These are phyloP conservation scores for Periconia macrospinosa DNA, from an alignment of 2,329 filamentous ascomycete species.

Conservation along the genomic window DNA sequence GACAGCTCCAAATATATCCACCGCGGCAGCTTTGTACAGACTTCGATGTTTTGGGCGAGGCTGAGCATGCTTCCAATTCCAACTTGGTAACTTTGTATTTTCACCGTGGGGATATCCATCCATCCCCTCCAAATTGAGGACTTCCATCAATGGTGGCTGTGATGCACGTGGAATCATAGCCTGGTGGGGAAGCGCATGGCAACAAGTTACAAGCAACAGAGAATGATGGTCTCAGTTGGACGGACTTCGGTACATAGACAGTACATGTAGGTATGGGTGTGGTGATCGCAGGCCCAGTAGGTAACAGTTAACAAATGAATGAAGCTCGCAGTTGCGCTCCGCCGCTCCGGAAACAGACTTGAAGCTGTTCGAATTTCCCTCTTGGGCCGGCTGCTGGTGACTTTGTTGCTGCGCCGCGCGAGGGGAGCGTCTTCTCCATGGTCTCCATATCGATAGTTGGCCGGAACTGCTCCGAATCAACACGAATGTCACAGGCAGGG, in stretches of 20 bases:
- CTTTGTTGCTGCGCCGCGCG: neutral
- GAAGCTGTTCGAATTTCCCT: neutral
- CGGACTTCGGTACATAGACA: slow-evolving; percentile 5
- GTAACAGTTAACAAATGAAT: too few species aligned
- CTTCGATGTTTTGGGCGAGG: neutral
- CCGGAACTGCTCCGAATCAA: slow-evolving; percentile 2
- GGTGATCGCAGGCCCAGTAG: too few species aligned
- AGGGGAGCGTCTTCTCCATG: neutral
- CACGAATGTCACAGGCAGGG: neutral
- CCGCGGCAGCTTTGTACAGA: neutral
- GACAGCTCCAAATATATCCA: neutral
- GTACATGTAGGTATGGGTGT: too few species aligned
- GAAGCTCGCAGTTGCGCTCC: neutral
- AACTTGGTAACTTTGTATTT: too few species aligned
- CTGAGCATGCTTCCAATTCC: neutral
- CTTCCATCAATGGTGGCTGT: too few species aligned
- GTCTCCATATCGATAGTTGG: neutral
- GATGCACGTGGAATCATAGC: neutral
- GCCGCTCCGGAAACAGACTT: slow-evolving; percentile 5
- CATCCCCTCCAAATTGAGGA: too few species aligned
- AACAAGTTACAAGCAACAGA: neutral
- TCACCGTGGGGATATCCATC: too few species aligned
- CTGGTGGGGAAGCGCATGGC: neutral
- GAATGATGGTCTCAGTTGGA: neutral
- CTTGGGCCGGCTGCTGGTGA: neutral